phyloP scores from a whole-genome alignment of 768 basidiomycete genomes.

The Chalciporus piperatus region DNA sequence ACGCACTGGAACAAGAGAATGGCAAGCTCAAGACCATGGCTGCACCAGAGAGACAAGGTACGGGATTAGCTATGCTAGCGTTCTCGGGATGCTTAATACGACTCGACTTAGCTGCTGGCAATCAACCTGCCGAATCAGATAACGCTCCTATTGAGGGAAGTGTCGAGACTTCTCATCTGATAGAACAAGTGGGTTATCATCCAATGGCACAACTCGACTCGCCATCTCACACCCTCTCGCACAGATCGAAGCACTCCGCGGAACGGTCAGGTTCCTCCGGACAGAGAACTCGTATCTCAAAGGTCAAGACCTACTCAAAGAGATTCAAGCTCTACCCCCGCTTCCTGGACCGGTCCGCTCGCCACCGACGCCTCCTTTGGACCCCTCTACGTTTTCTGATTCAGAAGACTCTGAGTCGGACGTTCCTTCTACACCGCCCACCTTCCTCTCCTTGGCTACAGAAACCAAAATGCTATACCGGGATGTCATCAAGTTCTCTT shows the following conservation, averaged over 20 bases:
- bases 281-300: conserved; percentile 92
- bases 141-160: conserved; percentile 70
- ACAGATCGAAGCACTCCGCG: conserved; percentile 91
- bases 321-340: conserved; percentile 71
- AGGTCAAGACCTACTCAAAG: conserved; percentile 84
- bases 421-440: conserved; percentile 40
- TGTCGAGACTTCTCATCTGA: conserved; percentile 81
- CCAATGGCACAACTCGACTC: not conserved
- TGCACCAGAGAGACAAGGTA: conserved; percentile 71
- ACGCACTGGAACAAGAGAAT: conserved; percentile 85
- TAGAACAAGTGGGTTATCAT: conserved; percentile 68
- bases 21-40: conserved; percentile 70
- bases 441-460: conserved; percentile 65
- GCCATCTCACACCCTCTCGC: conserved; percentile 11
- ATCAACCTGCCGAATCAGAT: conserved; percentile 57
- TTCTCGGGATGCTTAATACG: not conserved
- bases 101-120: conserved; percentile 39
- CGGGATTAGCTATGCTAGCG: conserved; percentile 12
- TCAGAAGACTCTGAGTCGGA: conserved; percentile 62
- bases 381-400: conserved; percentile 64
- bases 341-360: conserved; percentile 51
- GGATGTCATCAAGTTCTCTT: conserved; percentile 85
- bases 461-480: conserved; percentile 86
- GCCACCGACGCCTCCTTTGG: conserved; percentile 62
- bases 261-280: conserved; percentile 89